Conservation (phyloP, 1,284 basidiomycete species). For the Boletus smithii region DNA sequence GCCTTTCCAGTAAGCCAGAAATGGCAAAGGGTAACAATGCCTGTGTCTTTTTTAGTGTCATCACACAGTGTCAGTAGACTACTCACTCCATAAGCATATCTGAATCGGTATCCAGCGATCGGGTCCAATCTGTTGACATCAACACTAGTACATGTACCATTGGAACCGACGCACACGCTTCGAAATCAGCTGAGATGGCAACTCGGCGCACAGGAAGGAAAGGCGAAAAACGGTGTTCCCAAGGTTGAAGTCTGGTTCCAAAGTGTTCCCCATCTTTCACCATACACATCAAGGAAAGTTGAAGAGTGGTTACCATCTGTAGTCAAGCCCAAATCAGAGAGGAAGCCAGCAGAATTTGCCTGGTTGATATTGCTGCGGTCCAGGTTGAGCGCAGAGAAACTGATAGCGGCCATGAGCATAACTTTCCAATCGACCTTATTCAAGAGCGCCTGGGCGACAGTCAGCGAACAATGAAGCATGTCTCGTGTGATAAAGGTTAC, state of each 20-base stretch:
- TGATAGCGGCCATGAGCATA: conserved; percentile 45
- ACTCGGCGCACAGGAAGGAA: conserved; percentile 1
- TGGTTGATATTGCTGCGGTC: conserved; percentile 53
- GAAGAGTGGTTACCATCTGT: conserved; percentile 45
- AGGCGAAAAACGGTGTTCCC: background rate
- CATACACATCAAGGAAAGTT: background rate
- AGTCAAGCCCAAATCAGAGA: conserved; percentile 58
- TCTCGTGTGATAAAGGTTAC: conserved; percentile 15
- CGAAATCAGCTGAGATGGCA: conserved; percentile 2
- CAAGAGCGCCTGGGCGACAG: conserved; percentile 28
- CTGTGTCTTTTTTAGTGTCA: conserved; percentile 30
- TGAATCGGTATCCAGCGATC: conserved; percentile 61
- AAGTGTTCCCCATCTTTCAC: background rate
- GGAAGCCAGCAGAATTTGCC: conserved; percentile 66
- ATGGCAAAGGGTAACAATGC: conserved; percentile 45
- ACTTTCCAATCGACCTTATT: conserved; percentile 50
- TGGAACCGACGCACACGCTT: background rate
- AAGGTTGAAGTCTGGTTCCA: background rate
- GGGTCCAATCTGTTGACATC: background rate
- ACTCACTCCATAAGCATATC: conserved; percentile 36
- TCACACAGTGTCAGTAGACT: conserved; percentile 6
- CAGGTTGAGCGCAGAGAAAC: conserved; percentile 46
- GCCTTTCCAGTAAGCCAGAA: conserved; percentile 59
- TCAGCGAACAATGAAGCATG: background rate
- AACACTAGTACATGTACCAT: background rate